phyloP scores from a whole-genome alignment of 768 basidiomycete species.

The Boletus rex-veris region DNA sequence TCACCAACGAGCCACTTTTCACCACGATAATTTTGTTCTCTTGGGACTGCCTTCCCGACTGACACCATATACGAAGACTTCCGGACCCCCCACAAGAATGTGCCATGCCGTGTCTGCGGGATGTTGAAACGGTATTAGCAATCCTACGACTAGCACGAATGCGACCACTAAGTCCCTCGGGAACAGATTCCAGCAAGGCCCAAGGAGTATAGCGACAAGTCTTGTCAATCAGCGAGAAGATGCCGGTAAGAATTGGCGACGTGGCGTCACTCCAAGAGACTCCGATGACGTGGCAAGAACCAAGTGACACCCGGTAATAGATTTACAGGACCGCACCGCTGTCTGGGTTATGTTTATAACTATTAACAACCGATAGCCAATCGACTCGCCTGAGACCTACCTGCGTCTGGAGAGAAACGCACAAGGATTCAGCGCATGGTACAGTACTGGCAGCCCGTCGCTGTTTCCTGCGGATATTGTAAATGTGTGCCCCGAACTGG shows the following conservation, averaged over 20 bases:
- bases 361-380: neutral
- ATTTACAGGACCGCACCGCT: conserved; percentile 6
- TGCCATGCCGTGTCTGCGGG: conserved; percentile 3
- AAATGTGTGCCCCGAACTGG: too few relatives aligned
- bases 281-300: conserved; percentile 9
- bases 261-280: conserved; percentile 14
- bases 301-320: conserved; percentile 14
- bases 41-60: too few relatives aligned
- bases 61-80: too few relatives aligned
- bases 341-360: conserved; percentile 3
- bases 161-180: neutral
- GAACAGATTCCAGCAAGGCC: neutral
- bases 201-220: conserved; percentile 10
- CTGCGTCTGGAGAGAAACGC: conserved; percentile 13
- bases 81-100: too few relatives aligned
- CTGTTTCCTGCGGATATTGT: conserved; percentile 8
- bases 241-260: neutral
- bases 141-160: neutral
- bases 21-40: too few relatives aligned
- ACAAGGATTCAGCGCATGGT: conserved; percentile 6
- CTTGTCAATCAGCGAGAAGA: conserved; percentile 16
- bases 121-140: conserved; percentile 8
- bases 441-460: conserved; percentile 3
- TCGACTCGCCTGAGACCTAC: conserved; percentile 4
- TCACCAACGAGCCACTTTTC: too few relatives aligned